Evolutionary conservation across 164 flowering plant species (phyloP), one percentile per base, ranked within the genome.

Genomic region (Stephania japonica): DNA sequence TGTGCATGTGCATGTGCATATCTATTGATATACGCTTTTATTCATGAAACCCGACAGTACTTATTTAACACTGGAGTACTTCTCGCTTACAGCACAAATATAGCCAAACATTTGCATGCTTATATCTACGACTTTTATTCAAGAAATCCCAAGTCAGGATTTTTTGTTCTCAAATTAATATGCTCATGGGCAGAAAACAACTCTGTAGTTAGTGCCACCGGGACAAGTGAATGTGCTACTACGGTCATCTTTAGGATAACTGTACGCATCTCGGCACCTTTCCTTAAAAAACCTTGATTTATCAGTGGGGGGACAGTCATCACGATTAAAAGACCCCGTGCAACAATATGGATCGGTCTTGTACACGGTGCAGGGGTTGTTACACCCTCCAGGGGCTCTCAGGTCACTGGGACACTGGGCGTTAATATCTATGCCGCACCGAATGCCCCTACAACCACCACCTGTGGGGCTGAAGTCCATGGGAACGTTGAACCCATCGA

Each of bases 401-500:
- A 78, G 61, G 82, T n/a, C 59, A 1, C 27, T 66, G 5, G 83
- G 83, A 67, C 83, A 78, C 71, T 77, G 78, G 8, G 71, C 74
- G 27, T 77, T 78, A 10, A 80, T 72, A 24, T 75, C 76, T 2
- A 76, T 78, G 0, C 69, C 24, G 43, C 83, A 80, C 4, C 19
- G 12, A 38, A 75, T 71, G 5, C 73, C 49, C 7, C 73, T 24
- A 10, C 66, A 59, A 2, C 73, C 50, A 21, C 42, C 25, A n/a
- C 42, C 23, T 10, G 69, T 71, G 18, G 82, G 77, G 70, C 72
- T 67, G 65, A 80, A 77, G 19, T 72, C 80, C 80, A 84, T 78
- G 1, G 83, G 78, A 8, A 81, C 23, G 70, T 83, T 83, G 62
- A 83, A 83, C 6, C 83, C 85, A 42, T 83, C 85, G 13, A 82